These are phyloP conservation scores for Diaporthe sp. DNA, from an alignment of 2,329 filamentous ascomycete species.

Conservation along the genomic window DNA sequence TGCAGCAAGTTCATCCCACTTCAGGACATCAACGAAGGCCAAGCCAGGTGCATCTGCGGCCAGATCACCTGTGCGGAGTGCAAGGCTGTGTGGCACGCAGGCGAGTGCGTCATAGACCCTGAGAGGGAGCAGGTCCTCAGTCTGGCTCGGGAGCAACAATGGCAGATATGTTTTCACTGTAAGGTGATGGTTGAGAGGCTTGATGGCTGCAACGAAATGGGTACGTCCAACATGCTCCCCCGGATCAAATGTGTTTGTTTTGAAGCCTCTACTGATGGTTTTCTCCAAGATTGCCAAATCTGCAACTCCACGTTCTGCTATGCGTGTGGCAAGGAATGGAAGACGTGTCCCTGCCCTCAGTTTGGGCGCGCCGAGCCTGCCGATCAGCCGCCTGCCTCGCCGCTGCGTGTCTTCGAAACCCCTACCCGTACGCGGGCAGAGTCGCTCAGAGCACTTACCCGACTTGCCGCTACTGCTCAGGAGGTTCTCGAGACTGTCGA, in stretches of 20 bases:
- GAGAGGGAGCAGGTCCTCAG: conserved; percentile 55
- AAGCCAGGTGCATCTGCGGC: conserved; percentile 61
- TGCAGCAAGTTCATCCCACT: conserved; percentile 64
- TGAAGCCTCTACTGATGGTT: background rate
- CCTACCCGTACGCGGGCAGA: no score
- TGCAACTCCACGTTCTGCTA: background rate
- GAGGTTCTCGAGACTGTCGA: no score
- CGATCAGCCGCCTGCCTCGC: no score
- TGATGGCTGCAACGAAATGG: conserved; percentile 69
- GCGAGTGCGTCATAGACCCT: conserved; percentile 63
- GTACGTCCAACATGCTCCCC: conserved; percentile 50
- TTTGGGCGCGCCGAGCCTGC: no score
- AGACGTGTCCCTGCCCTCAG: background rate
- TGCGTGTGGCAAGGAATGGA: background rate
- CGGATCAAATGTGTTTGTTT: no score
- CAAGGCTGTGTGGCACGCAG: conserved; percentile 60
- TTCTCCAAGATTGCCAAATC: background rate
- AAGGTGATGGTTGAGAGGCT: conserved; percentile 62
- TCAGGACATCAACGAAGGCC: conserved; percentile 47
- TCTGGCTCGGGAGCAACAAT: conserved; percentile 58
- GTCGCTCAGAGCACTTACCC: no score
- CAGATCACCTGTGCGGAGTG: conserved; percentile 64
- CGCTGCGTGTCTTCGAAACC: no score
- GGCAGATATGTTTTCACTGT: conserved; percentile 66
- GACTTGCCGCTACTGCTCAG: no score